phyloP scores from a whole-genome alignment of 768 basidiomycete genomes.

The Trametes cubensis region DNA sequence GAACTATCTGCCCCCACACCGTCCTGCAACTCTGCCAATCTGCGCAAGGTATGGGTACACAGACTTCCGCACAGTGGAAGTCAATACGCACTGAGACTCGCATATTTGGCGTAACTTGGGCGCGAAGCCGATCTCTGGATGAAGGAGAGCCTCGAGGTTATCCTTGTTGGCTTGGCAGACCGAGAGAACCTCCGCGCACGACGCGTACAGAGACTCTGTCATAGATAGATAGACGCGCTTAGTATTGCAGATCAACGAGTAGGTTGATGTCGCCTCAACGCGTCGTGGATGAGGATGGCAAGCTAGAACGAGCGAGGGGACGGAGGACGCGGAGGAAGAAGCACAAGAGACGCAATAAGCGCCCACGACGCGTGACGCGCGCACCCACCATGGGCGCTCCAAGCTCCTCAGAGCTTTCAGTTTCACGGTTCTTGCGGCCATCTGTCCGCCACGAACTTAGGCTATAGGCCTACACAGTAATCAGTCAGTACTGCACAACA shows the following conservation, averaged over 20 bases:
- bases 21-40: slow-evolving; percentile 57
- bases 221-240: slow-evolving; percentile 18
- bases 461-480: too few relatives aligned
- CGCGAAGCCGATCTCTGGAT: slow-evolving; percentile 71
- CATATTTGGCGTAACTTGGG: slow-evolving; percentile 58
- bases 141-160: slow-evolving; percentile 62
- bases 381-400: too few relatives aligned
- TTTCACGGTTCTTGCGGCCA: too few relatives aligned
- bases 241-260: too few relatives aligned
- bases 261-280: neutral
- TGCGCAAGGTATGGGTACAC: slow-evolving; percentile 29
- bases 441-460: too few relatives aligned
- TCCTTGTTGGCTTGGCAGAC: slow-evolving; percentile 55
- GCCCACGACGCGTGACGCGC: too few relatives aligned
- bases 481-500: too few relatives aligned
- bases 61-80: neutral
- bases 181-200: slow-evolving; percentile 68
- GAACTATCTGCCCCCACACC: slow-evolving; percentile 34
- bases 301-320: too few relatives aligned
- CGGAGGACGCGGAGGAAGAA: too few relatives aligned
- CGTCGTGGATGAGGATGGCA: neutral
- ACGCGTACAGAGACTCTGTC: slow-evolving; percentile 59
- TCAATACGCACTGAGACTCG: slow-evolving; percentile 55
- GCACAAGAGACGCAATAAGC: too few relatives aligned
- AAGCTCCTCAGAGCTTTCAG: too few relatives aligned